Evolutionary conservation across 768 basidiomycete species (phyloP), one percentile per base, ranked within the genome.

Genomic region (Rhodotorula kratochvilovae): DNA sequence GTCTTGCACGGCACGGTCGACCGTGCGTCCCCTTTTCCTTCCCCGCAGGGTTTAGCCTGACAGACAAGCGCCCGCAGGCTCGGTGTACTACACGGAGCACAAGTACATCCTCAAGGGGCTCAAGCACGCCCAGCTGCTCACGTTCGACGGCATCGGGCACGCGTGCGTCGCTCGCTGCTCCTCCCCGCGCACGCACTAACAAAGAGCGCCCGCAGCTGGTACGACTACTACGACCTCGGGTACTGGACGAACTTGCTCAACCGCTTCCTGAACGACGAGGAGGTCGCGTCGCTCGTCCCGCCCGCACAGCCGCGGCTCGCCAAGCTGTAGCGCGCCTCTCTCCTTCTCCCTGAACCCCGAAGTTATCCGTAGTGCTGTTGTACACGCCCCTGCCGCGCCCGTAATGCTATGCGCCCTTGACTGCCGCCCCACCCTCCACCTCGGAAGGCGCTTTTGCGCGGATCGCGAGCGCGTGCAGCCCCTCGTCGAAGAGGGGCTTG

Each of bases 381-480:
- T 48, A 7, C 72, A 58, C 3, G 56, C 43, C 19, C 54, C 74
- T 72, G n/a, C n/a, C n/a, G n/a, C n/a, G n/a, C n/a, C 5, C 7
- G 48, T 23, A 25, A 25, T 25, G 23, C 11, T 46, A 23, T 4
- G 11, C 25, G 25, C 10, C 25, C 6, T 27, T 11, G 5, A 12
- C 45, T 16, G 17, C 45, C 45, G 45, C 25, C 12, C 8, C 39
- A 39, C 39, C 48, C 23, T 7, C 25, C 23, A 50, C 48, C 65
- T 83, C 82, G 66, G 75, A 73, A 7, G 81, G 80, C 33, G 79
- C 80, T 74, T 80, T 80, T 39, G 82, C 72, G 64, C 79, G 76
- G 71, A 83, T 70, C 64, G 79, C 79, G 55, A 83, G 75, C 3
- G 83, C 83, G 65, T 83, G 83, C 48, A 83, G 67, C 17, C 83